phyloP scores from a whole-genome alignment of 371 early-diverging fungal genomes.

The Rhizomucor pusillus region DNA sequence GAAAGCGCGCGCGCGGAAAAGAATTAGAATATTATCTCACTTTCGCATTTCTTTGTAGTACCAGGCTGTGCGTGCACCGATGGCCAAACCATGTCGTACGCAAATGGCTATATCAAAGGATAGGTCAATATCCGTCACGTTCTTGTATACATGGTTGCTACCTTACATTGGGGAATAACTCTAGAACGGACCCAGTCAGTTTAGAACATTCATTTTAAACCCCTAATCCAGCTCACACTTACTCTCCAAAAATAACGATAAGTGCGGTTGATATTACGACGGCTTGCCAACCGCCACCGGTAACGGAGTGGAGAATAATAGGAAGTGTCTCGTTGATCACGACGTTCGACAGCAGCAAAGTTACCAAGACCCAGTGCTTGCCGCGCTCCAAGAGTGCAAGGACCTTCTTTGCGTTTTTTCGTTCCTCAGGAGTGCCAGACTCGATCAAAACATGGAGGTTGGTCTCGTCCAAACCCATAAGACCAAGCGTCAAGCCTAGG shows the following conservation, averaged over 20 bases:
- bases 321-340: slow-evolving; percentile 95
- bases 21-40: neutral
- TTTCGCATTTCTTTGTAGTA: slow-evolving; percentile 7
- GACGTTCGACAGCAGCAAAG: slow-evolving; percentile 88
- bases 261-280: slow-evolving; percentile 85
- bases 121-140: neutral
- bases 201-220: neutral
- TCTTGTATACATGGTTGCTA: neutral
- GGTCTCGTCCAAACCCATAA: slow-evolving; percentile 77
- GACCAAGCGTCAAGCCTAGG: slow-evolving; percentile 79
- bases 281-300: slow-evolving; percentile 83
- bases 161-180: slow-evolving; percentile 46
- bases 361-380: slow-evolving; percentile 85
- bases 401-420: slow-evolving; percentile 66
- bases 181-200: slow-evolving; percentile 13
- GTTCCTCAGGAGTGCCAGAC: slow-evolving; percentile 68
- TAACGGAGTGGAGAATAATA: slow-evolving; percentile 80
- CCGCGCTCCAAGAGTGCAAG: slow-evolving; percentile 67
- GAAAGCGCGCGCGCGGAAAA: neutral
- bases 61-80: slow-evolving; percentile 75
- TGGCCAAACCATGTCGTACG: slow-evolving; percentile 72
- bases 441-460: slow-evolving; percentile 68
- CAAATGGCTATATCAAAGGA: slow-evolving; percentile 46
- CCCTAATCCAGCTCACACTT: slow-evolving; percentile 24
- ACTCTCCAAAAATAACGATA: slow-evolving; percentile 94